Conservation (phyloP, 208 protist genomes). For the Acanthamoeba culbertsoni region DNA sequence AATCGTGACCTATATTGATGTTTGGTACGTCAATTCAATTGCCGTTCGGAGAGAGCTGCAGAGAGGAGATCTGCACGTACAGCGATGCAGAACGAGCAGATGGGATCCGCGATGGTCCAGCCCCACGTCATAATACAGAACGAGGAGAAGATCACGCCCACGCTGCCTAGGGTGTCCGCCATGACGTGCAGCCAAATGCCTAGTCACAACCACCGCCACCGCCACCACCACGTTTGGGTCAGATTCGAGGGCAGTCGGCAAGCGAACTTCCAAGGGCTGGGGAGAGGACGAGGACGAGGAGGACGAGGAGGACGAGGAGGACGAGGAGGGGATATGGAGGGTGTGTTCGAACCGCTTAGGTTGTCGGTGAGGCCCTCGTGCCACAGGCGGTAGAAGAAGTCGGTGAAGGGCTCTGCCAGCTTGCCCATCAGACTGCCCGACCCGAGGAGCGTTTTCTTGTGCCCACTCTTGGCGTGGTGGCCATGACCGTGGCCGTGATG, state of each 20-base stretch:
- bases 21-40: neutral
- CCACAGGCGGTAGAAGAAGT: slow-evolving; percentile 36
- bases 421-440: neutral
- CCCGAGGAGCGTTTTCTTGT: neutral
- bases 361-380: slow-evolving; percentile 19
- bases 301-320: neutral
- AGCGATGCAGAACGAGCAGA: slow-evolving; percentile 30
- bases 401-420: neutral
- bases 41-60: neutral
- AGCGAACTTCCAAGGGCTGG: too few species aligned
- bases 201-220: too few species aligned
- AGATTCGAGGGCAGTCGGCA: too few species aligned
- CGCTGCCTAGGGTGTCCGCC: slow-evolving; percentile 85
- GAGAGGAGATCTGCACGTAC: neutral
- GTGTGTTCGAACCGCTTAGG: slow-evolving; percentile 30
- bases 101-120: slow-evolving; percentile 37
- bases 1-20: neutral
- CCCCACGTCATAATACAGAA: slow-evolving; percentile 12
- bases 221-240: too few species aligned
- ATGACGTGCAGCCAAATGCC: slow-evolving; percentile 86
- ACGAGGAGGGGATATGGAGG: neutral
- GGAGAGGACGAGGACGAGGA: neutral
- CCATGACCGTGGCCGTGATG: slow-evolving; percentile 48
- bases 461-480: neutral
- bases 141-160: slow-evolving; percentile 86